Evolutionary conservation across 108 stramenopile species (phyloP), one percentile per base, ranked within the genome.

Genomic region (Discostella stelligeroides): DNA sequence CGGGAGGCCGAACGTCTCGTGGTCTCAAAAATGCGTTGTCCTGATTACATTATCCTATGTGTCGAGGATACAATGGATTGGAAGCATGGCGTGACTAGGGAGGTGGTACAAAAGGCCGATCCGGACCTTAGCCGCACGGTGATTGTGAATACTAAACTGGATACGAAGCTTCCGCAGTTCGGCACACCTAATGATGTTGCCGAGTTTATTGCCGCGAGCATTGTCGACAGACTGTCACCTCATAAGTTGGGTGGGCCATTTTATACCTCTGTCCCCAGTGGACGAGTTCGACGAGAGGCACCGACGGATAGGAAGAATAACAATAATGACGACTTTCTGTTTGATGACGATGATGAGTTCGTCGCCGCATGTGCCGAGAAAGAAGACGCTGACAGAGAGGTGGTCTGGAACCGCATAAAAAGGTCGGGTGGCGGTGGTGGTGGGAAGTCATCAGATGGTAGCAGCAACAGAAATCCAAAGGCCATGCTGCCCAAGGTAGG

Each of bases 41-140:
- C 83, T 54, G 92, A 95, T 77, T 94, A 94, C 70, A 88, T 97
- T 49, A 94, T 97, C 50, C 84, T 97, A 6, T 97, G 96, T 68
- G 93, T 97, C n/a, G 96, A 97, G 71, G 96, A 97, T 68, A 93
- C 90, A 27, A 89, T 87, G 55, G 96, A 97, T 73, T 97, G 96
- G 96, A 95, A 95, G 73, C 94, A 95, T 72, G 91, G 91, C 25
- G 79, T 87, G 12, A 95, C 92, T 6, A 82, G 95, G 21, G 84
- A 87, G 68, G 64, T 88, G 13, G 87, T 86, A 1, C 85, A 85
- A 63, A 82, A 92, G 83, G 96, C 90, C 18, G 96, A 97, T 82
- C 96, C 92, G 12, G 89, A 94, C 60, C 74, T 97, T 25, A 82
- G 85, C 18, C 85, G 96, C 12, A 97, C 96, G n/a, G 96, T 97